Conservation (phyloP, 2,329 filamentous ascomycete species). For the Phialophora expanda region DNA sequence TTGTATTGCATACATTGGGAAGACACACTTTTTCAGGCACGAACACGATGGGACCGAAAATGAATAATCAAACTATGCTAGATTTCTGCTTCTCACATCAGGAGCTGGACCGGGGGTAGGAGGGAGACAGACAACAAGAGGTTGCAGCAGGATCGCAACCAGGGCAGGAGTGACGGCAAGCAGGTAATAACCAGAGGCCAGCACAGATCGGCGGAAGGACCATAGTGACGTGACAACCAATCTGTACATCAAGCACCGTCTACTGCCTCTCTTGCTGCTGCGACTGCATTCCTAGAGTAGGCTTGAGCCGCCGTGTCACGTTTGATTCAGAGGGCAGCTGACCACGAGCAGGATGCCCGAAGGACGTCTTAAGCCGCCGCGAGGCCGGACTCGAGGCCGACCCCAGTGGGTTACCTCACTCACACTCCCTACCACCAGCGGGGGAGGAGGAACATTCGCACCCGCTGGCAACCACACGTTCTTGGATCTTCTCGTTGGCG, state of each 20-base stretch:
- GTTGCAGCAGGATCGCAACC: constrained; percentile 13
- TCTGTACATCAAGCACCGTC: constrained; percentile 8
- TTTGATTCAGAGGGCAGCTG: neutral
- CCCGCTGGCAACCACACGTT: too few species aligned
- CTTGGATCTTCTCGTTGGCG: too few species aligned
- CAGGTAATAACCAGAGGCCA: constrained; percentile 10
- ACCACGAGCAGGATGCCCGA: neutral
- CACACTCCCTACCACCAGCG: too few species aligned
- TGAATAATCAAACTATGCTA: constrained; percentile 30
- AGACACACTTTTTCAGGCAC: constrained; percentile 34
- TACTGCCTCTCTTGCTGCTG: neutral
- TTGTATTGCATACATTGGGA: constrained; percentile 35
- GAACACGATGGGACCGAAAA: constrained; percentile 35
- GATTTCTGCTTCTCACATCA: constrained; percentile 21
- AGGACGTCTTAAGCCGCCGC: neutral
- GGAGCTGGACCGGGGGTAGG: constrained; percentile 5
- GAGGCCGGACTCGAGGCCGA: neutral
- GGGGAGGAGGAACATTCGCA: too few species aligned
- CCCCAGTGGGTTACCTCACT: too few species aligned
- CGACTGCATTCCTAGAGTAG: neutral
- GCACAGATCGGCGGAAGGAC: constrained; percentile 3
- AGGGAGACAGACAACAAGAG: constrained; percentile 15
- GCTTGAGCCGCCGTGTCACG: neutral
- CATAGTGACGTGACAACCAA: neutral
- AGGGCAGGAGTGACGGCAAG: constrained; percentile 3